Evolutionary conservation across 140 eudicot genomes (phyloP).

Genomic region (Oenanthe javanica): DNA sequence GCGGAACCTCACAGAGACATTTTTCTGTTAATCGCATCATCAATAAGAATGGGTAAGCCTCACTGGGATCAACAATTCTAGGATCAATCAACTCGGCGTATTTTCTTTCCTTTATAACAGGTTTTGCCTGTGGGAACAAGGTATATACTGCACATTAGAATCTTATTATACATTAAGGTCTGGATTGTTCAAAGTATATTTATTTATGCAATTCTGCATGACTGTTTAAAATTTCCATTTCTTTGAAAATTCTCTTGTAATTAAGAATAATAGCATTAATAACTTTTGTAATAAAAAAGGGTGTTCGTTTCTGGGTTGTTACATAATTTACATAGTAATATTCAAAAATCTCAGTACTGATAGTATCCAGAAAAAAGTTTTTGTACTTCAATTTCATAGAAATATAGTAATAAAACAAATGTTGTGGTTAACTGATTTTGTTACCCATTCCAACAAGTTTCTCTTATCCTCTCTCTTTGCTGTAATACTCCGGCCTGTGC

Average conservation of each 20-base stretch:
- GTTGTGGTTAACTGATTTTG: too few species aligned
- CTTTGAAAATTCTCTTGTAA: too few species aligned
- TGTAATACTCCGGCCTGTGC: conserved; percentile 27
- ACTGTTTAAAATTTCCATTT: background rate
- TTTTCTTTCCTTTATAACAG: conserved; percentile 26
- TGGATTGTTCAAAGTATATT: background rate
- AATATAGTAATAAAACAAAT: background rate
- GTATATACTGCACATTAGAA: background rate
- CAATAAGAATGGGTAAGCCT: conserved; percentile 19
- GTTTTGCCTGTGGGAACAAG: conserved; percentile 24
- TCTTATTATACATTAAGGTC: background rate
- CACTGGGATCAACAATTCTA: conserved; percentile 14
- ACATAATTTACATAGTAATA: background rate
- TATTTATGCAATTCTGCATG: background rate
- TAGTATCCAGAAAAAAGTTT: background rate
- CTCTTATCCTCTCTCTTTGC: conserved; percentile 25
- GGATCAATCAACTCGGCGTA: conserved; percentile 39
- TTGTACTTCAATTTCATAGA: background rate
- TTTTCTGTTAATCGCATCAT: conserved; percentile 26
- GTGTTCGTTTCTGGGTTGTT: too few species aligned
- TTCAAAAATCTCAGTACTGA: background rate
- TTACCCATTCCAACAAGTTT: conserved; percentile 35
- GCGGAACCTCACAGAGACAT: conserved; percentile 42
- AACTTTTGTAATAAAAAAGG: too few species aligned
- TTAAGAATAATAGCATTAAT: too few species aligned